Evolutionary conservation across 345 rosid genomes (phyloP), one percentile per base, ranked within the genome.

Genomic region (Schrenkiella parvula): DNA sequence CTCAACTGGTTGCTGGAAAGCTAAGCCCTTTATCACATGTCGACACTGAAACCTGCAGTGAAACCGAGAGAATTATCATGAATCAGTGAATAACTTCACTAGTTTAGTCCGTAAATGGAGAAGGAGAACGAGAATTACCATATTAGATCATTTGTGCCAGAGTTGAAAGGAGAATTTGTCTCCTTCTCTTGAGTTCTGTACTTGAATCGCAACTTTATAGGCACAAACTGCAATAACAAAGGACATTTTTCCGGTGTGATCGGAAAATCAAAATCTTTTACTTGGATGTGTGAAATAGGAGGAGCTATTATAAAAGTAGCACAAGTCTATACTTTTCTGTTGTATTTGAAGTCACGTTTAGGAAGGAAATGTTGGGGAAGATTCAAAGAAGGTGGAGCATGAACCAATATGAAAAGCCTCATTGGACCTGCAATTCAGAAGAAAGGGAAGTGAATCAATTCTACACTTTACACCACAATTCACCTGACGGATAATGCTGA

Each of bases 281-380:
- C 67, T 38, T 53, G 62, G 35, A 28, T 70, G 37, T 34, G 59
- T 61, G 22, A 29, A 22, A 25, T 10, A 3, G 0, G 5, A 26
- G 35, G 41, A 57, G 29, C 15, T 57, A 34, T 13, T 35, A 28
- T 28, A 17, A 3, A 39, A 44, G 14, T 34, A 66, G 23, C 34
- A 50, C n/a, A 52, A 42, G 62, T 47, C 13, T 54, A 2, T 64
- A 91, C 99, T 95, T 91, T 91, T 80, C 81, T 89, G 84, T 78
- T 87, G 81, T 74, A 86, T 85, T 74, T 91, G 83, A 95, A 91
- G 65, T 88, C 99, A 53, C 91, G 95, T 82, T 91, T 95, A 34
- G 95, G 99, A 77, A 91, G 90, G 84, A 89, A 95, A 87, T 91
- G 91, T 63, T 76, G 76, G 18, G 97, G 92, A 42, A 86, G 80